phyloP scores from a whole-genome alignment of 345 rosid genomes.

The Lepidium aucheri region DNA sequence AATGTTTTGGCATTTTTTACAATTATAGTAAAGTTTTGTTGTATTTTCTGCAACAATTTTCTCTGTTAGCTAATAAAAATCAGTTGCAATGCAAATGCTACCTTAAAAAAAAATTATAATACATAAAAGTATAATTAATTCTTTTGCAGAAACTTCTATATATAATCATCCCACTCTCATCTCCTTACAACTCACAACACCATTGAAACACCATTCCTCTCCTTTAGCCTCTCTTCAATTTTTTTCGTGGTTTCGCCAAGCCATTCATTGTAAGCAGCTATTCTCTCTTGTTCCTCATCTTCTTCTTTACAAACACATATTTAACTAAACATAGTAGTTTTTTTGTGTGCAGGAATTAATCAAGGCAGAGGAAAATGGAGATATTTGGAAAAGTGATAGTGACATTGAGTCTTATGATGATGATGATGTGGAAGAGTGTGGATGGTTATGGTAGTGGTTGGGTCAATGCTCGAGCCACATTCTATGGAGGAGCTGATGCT shows the following conservation, averaged over 20 bases:
- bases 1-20: too few relatives aligned
- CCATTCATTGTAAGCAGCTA: constrained; percentile 19
- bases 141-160: constrained; percentile 8
- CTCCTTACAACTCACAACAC: neutral
- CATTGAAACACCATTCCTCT: neutral
- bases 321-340: neutral
- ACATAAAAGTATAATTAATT: neutral
- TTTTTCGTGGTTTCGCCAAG: neutral
- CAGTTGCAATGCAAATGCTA: too few relatives aligned
- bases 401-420: constrained; percentile 13
- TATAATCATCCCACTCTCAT: constrained; percentile 3
- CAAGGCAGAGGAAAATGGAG: constrained; percentile 17
- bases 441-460: constrained; percentile 37
- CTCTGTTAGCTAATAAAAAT: too few relatives aligned
- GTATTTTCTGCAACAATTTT: too few relatives aligned
- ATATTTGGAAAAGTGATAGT: constrained; percentile 3
- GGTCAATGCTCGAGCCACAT: constrained; percentile 72
- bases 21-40: too few relatives aligned
- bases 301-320: neutral
- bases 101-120: neutral
- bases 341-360: neutral
- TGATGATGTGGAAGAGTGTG: constrained; percentile 25
- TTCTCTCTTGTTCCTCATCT: neutral
- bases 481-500: constrained; percentile 78
- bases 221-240: neutral